Percentiles rank a stretch among this genome's conserved stretches.
Conservation (phyloP, 768 basidiomycete species). For the Rhodotorula kratochvilovae region DNA sequence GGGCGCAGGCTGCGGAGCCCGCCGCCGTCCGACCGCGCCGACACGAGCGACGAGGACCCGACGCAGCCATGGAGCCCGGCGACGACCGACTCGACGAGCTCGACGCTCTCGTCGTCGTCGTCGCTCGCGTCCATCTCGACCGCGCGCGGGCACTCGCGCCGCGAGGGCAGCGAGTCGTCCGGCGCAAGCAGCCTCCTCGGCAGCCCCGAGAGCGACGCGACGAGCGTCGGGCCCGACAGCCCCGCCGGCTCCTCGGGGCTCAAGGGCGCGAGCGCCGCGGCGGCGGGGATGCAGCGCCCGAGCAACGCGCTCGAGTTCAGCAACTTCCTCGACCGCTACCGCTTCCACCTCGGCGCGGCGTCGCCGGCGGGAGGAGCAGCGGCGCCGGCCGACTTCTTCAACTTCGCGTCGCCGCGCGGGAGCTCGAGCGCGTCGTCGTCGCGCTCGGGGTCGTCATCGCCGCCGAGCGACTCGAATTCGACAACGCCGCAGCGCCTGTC, state of each 20-base stretch:
- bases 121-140: background rate
- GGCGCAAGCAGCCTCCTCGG: slow-evolving; percentile 10
- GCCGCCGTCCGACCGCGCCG: slow-evolving; percentile 13
- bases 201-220: slow-evolving; percentile 29
- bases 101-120: slow-evolving; percentile 3
- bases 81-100: slow-evolving; percentile 10
- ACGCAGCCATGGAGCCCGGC: slow-evolving; percentile 21
- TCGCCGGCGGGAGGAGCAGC: background rate
- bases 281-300: slow-evolving; percentile 2
- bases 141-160: background rate
- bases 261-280: too few relatives aligned
- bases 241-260: slow-evolving; percentile 1
- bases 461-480: slow-evolving; percentile 4
- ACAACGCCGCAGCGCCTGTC: background rate
- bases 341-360: slow-evolving; percentile 27
- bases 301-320: slow-evolving; percentile 33
- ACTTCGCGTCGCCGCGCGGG: background rate
- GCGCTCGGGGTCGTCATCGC: background rate
- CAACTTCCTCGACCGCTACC: slow-evolving; percentile 36
- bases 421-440: background rate
- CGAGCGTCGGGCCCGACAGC: slow-evolving; percentile 25
- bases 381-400: background rate
- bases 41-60: slow-evolving; percentile 5
- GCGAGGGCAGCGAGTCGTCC: slow-evolving; percentile 21
- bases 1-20: slow-evolving; percentile 5